Conservation (phyloP, 345 rosid genomes). For the Ceriops zippeliana region DNA sequence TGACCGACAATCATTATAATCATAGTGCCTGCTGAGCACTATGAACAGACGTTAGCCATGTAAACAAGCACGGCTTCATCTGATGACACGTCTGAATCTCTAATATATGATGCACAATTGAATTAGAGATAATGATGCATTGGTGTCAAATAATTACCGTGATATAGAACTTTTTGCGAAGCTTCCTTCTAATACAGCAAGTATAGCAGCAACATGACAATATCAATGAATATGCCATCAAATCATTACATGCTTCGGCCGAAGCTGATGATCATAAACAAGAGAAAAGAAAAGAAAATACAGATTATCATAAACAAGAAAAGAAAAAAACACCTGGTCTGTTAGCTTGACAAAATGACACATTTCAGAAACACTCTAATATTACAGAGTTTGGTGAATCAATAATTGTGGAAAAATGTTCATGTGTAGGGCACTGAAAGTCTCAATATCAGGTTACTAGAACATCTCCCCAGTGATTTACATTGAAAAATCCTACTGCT, state of each 20-base stretch:
- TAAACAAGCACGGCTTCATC: too few species aligned
- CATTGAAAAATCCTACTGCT: too few species aligned
- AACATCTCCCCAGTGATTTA: too few species aligned
- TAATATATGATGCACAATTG: too few species aligned
- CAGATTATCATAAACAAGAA: conserved; percentile 17
- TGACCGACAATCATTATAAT: too few species aligned
- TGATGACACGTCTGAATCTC: too few species aligned
- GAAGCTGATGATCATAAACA: conserved; percentile 53
- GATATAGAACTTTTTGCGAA: conserved; percentile 73
- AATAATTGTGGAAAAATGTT: too few species aligned
- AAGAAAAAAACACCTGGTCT: background rate
- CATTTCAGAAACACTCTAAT: background rate
- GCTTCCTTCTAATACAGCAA: conserved; percentile 90
- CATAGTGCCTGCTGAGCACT: too few species aligned
- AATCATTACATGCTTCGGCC: conserved; percentile 88
- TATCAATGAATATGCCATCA: conserved; percentile 89
- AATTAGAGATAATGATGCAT: conserved; percentile 1
- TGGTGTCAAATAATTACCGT: conserved; percentile 45
- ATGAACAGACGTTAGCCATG: too few species aligned
- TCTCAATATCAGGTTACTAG: too few species aligned
- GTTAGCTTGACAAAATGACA: conserved; percentile 8
- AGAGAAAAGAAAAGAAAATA: too few species aligned
- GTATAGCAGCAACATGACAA: conserved; percentile 98
- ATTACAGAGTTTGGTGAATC: background rate
- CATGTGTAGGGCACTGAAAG: too few species aligned